Conservation (phyloP, 139 green algal species). For the Bryopsis sp. region DNA sequence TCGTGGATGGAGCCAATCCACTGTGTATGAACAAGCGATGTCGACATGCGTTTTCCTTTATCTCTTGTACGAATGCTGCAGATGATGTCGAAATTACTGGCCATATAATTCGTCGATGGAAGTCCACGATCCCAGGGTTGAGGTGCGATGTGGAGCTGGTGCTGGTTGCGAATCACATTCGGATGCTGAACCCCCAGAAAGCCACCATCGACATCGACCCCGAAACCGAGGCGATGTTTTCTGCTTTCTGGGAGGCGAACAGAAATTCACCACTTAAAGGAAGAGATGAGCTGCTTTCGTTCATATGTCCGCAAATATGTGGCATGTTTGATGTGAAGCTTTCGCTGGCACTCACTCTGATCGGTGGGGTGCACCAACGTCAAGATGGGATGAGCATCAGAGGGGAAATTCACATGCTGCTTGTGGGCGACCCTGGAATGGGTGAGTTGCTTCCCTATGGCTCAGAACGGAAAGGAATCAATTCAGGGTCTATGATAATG, state of each 20-base stretch:
- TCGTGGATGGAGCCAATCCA: too few relatives aligned
- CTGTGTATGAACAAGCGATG: too few relatives aligned
- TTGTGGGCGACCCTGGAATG: slow-evolving; percentile 84
- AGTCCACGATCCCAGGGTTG: slow-evolving; percentile 30
- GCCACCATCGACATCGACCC: background rate
- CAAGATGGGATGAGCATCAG: slow-evolving; percentile 41
- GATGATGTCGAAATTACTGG: slow-evolving; percentile 77
- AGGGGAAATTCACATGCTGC: slow-evolving; percentile 77
- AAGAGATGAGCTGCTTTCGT: slow-evolving; percentile 60
- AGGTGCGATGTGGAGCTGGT: slow-evolving; percentile 59
- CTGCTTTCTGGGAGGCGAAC: slow-evolving; percentile 52
- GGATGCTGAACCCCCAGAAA: background rate
- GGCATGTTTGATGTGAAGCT: slow-evolving; percentile 72
- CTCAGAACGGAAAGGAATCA: too few relatives aligned
- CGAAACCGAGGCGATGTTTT: too few relatives aligned
- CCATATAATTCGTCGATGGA: slow-evolving; percentile 55
- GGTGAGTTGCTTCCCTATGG: too few relatives aligned
- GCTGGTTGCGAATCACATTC: slow-evolving; percentile 34
- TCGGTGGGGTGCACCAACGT: slow-evolving; percentile 51
- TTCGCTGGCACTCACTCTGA: slow-evolving; percentile 59
- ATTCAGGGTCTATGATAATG: too few relatives aligned
- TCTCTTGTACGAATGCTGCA: slow-evolving; percentile 26
- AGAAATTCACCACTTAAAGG: slow-evolving; percentile 35
- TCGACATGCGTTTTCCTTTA: too few relatives aligned
- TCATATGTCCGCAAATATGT: slow-evolving; percentile 61